These are phyloP conservation scores for Lipomyces sp. DNA, from an alignment of 805 yeast species.

Conservation along the genomic window DNA sequence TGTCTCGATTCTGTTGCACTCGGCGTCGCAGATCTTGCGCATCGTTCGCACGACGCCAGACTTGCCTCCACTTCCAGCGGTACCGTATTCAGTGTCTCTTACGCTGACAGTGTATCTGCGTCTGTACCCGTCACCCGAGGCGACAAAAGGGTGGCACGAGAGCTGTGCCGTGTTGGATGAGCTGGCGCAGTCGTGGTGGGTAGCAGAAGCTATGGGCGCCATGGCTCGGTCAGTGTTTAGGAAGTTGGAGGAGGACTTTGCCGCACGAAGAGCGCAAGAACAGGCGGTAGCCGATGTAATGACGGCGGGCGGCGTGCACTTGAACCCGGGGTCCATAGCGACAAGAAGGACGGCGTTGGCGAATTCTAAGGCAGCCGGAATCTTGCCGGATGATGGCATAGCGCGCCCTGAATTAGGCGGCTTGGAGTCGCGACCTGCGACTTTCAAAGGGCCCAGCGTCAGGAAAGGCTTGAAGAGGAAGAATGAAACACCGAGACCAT, in stretches of 20 bases:
- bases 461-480: no score
- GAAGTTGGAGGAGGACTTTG: constrained; percentile 27
- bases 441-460: no score
- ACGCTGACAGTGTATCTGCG: constrained; percentile 40
- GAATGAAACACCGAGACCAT: no score
- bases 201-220: constrained; percentile 39
- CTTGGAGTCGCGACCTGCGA: no score
- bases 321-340: not conserved
- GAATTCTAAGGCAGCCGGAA: not conserved
- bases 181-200: constrained; percentile 38
- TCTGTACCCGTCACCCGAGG: constrained; percentile 35
- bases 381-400: no score
- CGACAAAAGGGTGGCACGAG: constrained; percentile 35
- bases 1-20: constrained; percentile 28
- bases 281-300: not conserved
- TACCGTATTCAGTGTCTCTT: constrained; percentile 39
- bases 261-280: constrained; percentile 7
- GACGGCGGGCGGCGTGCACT: not conserved
- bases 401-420: no score
- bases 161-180: constrained; percentile 33
- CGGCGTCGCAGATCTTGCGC: constrained; percentile 34
- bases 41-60: constrained; percentile 31
- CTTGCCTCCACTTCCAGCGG: constrained; percentile 38
- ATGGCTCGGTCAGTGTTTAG: constrained; percentile 37
- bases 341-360: not conserved